Conservation (phyloP, 2,329 filamentous ascomycete genomes). For the Rhynchosporium agropyri region DNA sequence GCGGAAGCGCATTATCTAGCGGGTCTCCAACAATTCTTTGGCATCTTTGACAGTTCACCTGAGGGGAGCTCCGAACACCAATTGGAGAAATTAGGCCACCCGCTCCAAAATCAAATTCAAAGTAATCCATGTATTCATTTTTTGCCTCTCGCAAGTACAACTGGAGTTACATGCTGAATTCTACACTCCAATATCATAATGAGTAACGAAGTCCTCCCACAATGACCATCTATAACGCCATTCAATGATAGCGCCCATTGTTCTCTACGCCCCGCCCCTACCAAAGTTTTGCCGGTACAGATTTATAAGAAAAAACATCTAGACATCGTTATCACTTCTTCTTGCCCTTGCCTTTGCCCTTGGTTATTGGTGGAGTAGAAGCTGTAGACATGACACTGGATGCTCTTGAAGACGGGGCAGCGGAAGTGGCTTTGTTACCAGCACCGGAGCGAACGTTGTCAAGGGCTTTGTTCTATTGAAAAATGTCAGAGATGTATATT, state of each 20-base stretch:
- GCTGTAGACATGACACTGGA: constrained; percentile 82
- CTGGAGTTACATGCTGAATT: background rate
- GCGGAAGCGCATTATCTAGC: too few relatives aligned
- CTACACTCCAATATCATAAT: background rate
- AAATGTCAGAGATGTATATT: constrained; percentile 28
- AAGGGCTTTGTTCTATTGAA: constrained; percentile 81
- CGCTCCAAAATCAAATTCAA: background rate
- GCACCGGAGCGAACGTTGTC: constrained; percentile 78
- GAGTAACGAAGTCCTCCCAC: constrained; percentile 17
- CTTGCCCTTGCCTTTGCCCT: constrained; percentile 54
- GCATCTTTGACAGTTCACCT: too few relatives aligned
- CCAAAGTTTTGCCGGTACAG: constrained; percentile 30
- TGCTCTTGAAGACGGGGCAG: constrained; percentile 73
- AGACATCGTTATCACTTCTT: constrained; percentile 42
- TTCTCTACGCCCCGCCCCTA: constrained; percentile 27
- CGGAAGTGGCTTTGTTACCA: constrained; percentile 74
- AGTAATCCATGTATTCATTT: constrained; percentile 9
- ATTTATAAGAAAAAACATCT: constrained; percentile 25
- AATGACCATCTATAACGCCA: constrained; percentile 28
- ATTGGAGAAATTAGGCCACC: too few relatives aligned
- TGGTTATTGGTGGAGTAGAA: constrained; percentile 51
- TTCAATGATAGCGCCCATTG: constrained; percentile 28
- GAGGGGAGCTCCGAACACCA: too few relatives aligned
- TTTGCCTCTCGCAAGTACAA: constrained; percentile 2
- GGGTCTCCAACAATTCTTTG: too few relatives aligned